A percentile compares a stretch with the other conserved stretches of the same genome.
Evolutionary conservation across 345 rosid genomes (phyloP).

Genomic region (Eucalyptus pauciflora): DNA sequence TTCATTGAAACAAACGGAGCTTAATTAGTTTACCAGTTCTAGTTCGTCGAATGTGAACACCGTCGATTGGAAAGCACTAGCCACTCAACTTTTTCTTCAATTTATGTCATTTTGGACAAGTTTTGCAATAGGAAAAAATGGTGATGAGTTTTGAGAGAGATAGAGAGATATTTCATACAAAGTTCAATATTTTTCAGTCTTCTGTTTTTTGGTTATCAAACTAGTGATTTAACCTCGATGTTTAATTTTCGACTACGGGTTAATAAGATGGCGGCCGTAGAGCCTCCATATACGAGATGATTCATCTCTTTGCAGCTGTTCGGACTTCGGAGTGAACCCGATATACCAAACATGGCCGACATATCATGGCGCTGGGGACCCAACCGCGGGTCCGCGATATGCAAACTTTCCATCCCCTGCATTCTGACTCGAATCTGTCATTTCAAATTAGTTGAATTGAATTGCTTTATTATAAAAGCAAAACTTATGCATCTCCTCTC

Average conservation of each 20-base stretch:
- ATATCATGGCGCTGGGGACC: no score
- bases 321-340: background rate
- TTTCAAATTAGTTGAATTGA: background rate
- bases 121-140: background rate
- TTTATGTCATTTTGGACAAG: background rate
- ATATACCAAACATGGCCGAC: background rate
- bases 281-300: background rate
- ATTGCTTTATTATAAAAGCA: fast-evolving
- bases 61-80: background rate
- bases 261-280: background rate
- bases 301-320: background rate
- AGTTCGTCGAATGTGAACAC: background rate
- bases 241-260: background rate
- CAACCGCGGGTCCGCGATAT: background rate
- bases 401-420: background rate
- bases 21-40: background rate
- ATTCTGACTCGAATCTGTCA: fast-evolving
- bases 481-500: background rate
- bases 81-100: background rate
- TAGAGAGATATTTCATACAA: background rate
- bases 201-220: background rate
- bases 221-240: background rate
- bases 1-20: fast-evolving
- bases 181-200: background rate
- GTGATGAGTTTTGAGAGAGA: background rate